Base-by-base conservation (phyloP, 345 rosid species). In the Rhodomyrtus tomentosa region DNA sequence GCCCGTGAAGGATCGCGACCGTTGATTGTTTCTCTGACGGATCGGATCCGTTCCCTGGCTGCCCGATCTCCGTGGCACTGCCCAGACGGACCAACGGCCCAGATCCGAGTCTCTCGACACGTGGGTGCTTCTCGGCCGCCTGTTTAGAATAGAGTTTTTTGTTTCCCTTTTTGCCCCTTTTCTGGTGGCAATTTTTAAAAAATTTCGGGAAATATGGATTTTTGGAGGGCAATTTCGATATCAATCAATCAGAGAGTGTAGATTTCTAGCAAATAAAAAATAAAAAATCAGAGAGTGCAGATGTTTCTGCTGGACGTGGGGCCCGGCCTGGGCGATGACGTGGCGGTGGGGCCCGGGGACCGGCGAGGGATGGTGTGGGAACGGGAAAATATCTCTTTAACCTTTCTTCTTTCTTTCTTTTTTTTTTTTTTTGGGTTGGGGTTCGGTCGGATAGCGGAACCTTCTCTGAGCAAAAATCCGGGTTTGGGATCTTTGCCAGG, bases 1-100 rank as follows among this genome's bases (percentile, higher is more conserved):
- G 90, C 89, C 91, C 90, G 88, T 24, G 90, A 85, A 81, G 85
- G 29, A 38, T 50, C 52, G 21, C 45, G 55, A 27, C 90, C 91
- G 88, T 91, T 48, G 86, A 86, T 88, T 62, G 38, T 40, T 22
- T 36, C 56, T 55, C 89, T 12, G 55, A 89, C 90, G 88, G 88
- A 51, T 48, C 50, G 10, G 83, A 87, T 87, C 72, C n/a, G 7
- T 84, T 58, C 74, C 38, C 6, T 32, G 0, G 55, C 81, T 89
- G 84, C 92, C 89, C 83, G 79, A 81, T 50, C 82, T 80, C 45
- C 18, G 6, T 36, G 38, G 15, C 3, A 12, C 73, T 83, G 81
- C 87, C 86, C 74, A 18, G 82, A 42, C 74, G 52, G 81, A 32
- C 36, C 79, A 40, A 74, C 73, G 88, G 86, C 83, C 56, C 53